A percentile compares a stretch with the other conserved stretches of the same genome.
Evolutionary conservation across 306 rosid genomes (phyloP).

Genomic region (Betula pendula): DNA sequence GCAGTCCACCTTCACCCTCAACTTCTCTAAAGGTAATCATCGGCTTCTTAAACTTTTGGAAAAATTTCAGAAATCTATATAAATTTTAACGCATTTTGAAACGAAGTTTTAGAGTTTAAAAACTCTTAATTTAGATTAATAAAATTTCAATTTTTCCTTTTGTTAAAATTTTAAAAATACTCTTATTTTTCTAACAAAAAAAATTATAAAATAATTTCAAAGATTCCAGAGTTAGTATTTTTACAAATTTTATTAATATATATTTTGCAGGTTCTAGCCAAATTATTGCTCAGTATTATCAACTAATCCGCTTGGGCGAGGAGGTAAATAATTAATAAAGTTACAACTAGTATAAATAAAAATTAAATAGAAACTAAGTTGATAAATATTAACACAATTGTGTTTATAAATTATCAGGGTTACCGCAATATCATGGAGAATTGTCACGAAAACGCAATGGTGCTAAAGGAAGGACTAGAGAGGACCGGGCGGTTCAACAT

Average conservation of each 20-base stretch:
- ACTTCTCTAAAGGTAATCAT: constrained; percentile 33
- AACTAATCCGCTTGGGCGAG: constrained; percentile 32
- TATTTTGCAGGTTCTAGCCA: constrained; percentile 36
- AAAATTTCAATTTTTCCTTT: too few relatives aligned
- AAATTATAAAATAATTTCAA: too few relatives aligned
- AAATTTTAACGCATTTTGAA: too few relatives aligned
- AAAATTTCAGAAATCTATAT: too few relatives aligned
- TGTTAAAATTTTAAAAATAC: not conserved
- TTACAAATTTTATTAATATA: too few relatives aligned
- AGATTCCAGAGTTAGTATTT: too few relatives aligned
- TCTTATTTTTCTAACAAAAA: not conserved
- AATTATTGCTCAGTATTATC: constrained; percentile 39
- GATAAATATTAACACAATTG: too few relatives aligned
- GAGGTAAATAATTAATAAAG: constrained; percentile 20
- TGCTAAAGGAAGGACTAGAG: constrained; percentile 27
- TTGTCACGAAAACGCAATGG: constrained; percentile 33
- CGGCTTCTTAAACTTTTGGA: too few relatives aligned
- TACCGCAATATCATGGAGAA: constrained; percentile 39
- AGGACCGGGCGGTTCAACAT: constrained; percentile 32
- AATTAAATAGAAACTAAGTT: too few relatives aligned
- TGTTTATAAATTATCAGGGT: too few relatives aligned
- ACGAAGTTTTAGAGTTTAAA: too few relatives aligned
- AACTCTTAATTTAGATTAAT: too few relatives aligned
- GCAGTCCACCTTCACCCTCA: constrained; percentile 42
- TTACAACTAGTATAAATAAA: not conserved